These are phyloP conservation scores for Metschnikowia kunwiensis DNA, from an alignment of 805 yeast genomes.

Conservation along the genomic window DNA sequence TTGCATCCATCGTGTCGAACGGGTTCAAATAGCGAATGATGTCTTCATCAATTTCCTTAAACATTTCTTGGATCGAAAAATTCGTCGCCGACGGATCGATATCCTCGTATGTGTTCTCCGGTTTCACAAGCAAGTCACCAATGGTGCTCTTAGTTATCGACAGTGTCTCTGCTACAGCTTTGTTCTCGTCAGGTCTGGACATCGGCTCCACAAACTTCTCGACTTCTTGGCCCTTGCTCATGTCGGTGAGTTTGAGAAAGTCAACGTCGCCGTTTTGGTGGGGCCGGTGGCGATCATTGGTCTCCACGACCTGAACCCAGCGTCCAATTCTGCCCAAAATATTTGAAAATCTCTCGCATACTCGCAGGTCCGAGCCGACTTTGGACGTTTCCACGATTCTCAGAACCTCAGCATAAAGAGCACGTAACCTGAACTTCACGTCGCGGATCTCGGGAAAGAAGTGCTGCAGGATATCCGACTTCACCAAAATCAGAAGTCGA, in stretches of 20 bases:
- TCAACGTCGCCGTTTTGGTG: conserved; percentile 9
- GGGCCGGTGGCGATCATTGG: conserved; percentile 1
- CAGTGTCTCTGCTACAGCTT: neutral
- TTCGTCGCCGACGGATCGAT: neutral
- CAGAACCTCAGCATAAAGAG: conserved; percentile 6
- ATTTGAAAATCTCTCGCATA: conserved; percentile 11
- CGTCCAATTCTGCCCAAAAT: conserved; percentile 27
- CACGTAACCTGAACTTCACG: conserved; percentile 6
- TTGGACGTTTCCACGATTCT: conserved; percentile 2
- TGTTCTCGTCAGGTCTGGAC: neutral
- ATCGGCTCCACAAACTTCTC: conserved; percentile 15
- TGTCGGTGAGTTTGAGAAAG: conserved; percentile 27
- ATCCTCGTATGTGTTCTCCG: no score
- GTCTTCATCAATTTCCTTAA: conserved; percentile 32
- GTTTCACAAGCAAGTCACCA: no score
- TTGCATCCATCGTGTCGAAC: conserved; percentile 18
- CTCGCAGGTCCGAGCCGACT: conserved; percentile 4
- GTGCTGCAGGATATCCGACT: conserved; percentile 23
- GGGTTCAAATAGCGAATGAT: conserved; percentile 29
- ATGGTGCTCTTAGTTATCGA: no score
- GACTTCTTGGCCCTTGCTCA: conserved; percentile 32
- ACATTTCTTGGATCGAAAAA: conserved; percentile 25
- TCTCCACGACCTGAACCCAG: conserved; percentile 13
- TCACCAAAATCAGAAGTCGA: conserved; percentile 44
- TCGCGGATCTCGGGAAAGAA: conserved; percentile 2